Conservation (phyloP, 192 early-diverging fungal genomes). For the Endogone sp. region DNA sequence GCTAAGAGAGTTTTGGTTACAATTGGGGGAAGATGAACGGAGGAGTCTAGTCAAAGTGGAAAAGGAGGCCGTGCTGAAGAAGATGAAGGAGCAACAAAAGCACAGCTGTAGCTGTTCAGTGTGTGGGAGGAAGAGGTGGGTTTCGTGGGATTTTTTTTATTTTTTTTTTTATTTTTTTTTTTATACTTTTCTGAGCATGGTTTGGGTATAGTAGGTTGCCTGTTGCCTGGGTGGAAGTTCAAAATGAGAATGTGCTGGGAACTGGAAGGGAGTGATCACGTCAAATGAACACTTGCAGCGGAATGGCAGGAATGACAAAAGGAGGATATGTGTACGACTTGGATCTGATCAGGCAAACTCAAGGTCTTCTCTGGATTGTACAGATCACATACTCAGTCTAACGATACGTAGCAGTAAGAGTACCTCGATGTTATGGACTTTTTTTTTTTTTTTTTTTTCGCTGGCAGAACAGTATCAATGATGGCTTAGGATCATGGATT, state of each 20-base stretch:
- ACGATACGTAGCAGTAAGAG: too few species aligned
- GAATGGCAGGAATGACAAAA: too few species aligned
- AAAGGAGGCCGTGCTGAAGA: slow-evolving; percentile 81
- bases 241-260: neutral
- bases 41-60: slow-evolving; percentile 77
- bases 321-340: too few species aligned
- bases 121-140: slow-evolving; percentile 76
- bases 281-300: slow-evolving; percentile 1
- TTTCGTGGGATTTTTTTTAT: slow-evolving; percentile 1
- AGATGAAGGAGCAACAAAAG: slow-evolving; percentile 89
- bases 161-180: neutral
- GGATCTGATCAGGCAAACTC: too few species aligned
- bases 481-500: too few species aligned
- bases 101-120: slow-evolving; percentile 81
- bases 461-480: too few species aligned
- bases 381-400: too few species aligned
- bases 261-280: neutral
- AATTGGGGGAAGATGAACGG: slow-evolving; percentile 75
- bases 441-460: too few species aligned
- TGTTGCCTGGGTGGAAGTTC: too few species aligned
- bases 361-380: too few species aligned
- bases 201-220: too few species aligned
- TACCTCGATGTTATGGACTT: too few species aligned
- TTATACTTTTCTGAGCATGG: slow-evolving; percentile 12
- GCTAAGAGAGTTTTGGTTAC: slow-evolving; percentile 84